phyloP scores from a whole-genome alignment of 352 stramenopile genomes.

The Phytopythium ostracodes region DNA sequence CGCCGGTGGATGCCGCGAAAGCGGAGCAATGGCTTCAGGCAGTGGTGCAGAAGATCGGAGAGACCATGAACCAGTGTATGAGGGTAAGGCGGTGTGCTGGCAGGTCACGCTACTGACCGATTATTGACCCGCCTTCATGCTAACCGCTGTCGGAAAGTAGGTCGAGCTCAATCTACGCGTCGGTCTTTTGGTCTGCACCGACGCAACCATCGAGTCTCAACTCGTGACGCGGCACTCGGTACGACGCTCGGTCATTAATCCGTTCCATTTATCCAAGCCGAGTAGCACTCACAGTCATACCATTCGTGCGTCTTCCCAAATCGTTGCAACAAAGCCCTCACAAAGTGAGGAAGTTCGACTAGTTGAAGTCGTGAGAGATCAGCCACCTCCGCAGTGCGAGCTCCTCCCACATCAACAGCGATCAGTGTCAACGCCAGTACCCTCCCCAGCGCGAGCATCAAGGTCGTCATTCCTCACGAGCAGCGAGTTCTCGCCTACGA shows the following conservation, averaged over 20 bases:
- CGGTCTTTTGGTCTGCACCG: conserved; percentile 43
- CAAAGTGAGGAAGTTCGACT: not conserved
- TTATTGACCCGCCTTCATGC: not conserved
- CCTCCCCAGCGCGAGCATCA: not conserved
- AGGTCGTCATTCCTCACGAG: conserved; percentile 43
- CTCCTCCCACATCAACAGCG: not conserved
- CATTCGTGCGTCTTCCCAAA: not conserved
- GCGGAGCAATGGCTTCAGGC: conserved; percentile 62
- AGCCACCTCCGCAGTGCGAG: not conserved
- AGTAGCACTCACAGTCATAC: too few relatives aligned
- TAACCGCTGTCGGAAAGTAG: conserved; percentile 12
- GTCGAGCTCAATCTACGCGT: conserved; percentile 65
- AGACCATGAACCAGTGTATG: conserved; percentile 44
- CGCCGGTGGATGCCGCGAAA: conserved; percentile 26
- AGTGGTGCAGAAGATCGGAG: conserved; percentile 51
- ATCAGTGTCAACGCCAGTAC: not conserved
- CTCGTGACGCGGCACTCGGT: conserved; percentile 50
- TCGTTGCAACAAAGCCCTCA: not conserved
- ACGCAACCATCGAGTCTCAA: conserved; percentile 46
- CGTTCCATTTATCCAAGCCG: not conserved
- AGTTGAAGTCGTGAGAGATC: not conserved
- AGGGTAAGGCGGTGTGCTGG: conserved; percentile 25
- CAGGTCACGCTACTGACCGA: not conserved
- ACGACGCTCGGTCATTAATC: not conserved
- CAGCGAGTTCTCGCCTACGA: conserved; percentile 27